A percentile compares a stretch with the other conserved stretches of the same genome.
These are phyloP conservation scores for Pisolithus orientalis DNA, from an alignment of 768 basidiomycete genomes.

Conservation along the genomic window DNA sequence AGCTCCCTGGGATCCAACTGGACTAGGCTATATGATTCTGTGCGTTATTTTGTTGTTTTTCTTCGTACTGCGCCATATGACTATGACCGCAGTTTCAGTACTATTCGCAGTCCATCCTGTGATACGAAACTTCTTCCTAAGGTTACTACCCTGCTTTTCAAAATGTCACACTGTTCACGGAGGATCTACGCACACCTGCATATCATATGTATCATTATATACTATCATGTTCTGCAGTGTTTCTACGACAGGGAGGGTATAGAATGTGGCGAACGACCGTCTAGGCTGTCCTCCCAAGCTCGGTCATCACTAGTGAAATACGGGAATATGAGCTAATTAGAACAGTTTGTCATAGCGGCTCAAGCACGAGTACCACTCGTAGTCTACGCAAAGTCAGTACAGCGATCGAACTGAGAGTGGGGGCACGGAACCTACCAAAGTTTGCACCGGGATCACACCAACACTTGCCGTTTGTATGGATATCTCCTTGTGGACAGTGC, in stretches of 20 bases:
- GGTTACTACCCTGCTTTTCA: not conserved
- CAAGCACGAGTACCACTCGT: slow-evolving; percentile 86
- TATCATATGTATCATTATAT: not conserved
- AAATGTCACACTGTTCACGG: not conserved
- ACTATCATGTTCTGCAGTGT: slow-evolving; percentile 1
- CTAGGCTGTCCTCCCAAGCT: not conserved
- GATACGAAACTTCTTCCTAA: slow-evolving; percentile 16
- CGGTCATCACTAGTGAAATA: not conserved
- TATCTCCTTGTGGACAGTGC: slow-evolving; percentile 58
- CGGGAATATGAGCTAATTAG: slow-evolving; percentile 8
- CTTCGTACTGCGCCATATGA: not conserved
- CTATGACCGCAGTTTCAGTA: slow-evolving; percentile 69
- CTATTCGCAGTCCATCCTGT: slow-evolving; percentile 86
- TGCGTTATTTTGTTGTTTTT: slow-evolving; percentile 30
- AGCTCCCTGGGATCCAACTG: slow-evolving; percentile 88
- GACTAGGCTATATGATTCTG: slow-evolving; percentile 95
- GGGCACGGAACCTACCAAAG: slow-evolving; percentile 45
- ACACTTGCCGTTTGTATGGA: slow-evolving; percentile 57
- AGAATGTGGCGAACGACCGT: not conserved
- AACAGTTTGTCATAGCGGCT: slow-evolving; percentile 68
- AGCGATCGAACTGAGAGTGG: not conserved
- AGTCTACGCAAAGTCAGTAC: slow-evolving; percentile 39
- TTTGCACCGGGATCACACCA: slow-evolving; percentile 66
- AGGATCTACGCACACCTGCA: not conserved
- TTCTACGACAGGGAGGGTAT: not conserved